phyloP scores from a whole-genome alignment of 225 moss, liverwort and hornwort genomes.

The Asterella californica region DNA sequence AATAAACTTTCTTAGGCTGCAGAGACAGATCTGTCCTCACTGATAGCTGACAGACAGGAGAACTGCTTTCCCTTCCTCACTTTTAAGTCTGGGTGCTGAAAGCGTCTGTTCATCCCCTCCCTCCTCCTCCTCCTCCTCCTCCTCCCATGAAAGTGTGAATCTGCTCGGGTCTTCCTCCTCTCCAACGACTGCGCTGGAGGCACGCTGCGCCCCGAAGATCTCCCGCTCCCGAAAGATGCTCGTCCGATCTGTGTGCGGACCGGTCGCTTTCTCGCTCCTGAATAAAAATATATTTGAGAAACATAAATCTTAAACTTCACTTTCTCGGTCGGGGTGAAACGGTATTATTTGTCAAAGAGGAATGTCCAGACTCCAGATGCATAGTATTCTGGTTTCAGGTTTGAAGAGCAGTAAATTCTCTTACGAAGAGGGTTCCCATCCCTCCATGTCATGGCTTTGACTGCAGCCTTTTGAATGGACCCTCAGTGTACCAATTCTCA shows the following conservation, averaged over 20 bases:
- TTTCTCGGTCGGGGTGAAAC: not conserved
- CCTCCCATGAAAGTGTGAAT: not conserved
- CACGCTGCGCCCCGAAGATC: constrained; percentile 1
- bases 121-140: not conserved
- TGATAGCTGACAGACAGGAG: not conserved
- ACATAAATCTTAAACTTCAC: not conserved
- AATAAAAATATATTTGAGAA: not conserved
- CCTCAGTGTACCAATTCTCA: not conserved
- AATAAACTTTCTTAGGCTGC: not conserved
- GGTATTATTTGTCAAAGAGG: not conserved
- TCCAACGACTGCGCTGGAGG: not conserved
- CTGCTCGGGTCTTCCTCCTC: not conserved
- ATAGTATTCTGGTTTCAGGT: too few species aligned
- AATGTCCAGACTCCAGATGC: not conserved
- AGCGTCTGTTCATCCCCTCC: not conserved
- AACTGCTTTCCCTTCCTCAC: not conserved
- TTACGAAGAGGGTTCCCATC: not conserved
- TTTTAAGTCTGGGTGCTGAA: not conserved
- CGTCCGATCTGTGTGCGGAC: not conserved
- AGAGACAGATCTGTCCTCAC: constrained; percentile 1
- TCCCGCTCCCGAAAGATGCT: not conserved
- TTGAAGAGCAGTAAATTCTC: not conserved
- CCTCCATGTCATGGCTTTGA: not conserved
- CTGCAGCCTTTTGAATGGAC: not conserved
- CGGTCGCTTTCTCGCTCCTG: constrained; percentile 1